Base-by-base conservation (phyloP, 306 rosid genomes). In the Ormosia semicastrata region DNA sequence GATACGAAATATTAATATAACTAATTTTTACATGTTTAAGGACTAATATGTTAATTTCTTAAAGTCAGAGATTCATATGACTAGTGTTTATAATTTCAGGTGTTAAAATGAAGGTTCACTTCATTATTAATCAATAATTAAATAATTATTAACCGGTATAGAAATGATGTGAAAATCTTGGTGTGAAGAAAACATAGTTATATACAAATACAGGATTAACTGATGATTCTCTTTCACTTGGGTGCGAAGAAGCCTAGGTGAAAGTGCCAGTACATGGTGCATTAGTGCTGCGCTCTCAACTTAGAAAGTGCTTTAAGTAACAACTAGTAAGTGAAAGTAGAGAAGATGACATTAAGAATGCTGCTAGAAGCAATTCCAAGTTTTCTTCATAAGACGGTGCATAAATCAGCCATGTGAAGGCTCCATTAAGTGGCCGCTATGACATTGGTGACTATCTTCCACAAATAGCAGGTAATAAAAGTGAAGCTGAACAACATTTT, bases 361-460 rank as follows among this genome's bases (percentile, higher is more conserved):
- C 2, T 15, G 43, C 36, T 18, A 17, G 9, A 82, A 63, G 29
- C 41, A 58, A 32, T 71, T 37, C 30, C 53, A 44, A 47, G 60
- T 41, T 14, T 53, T 49, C 59, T 66, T 72, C 47, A 46, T 12
- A 44, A 53, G 79, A 46, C 81, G 87, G 82, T 80, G 58, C 83
- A 84, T 82, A 89, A 76, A 82, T 82, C 36, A 75, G 73, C 80
- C 81, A 59, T 17, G 73, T 60, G 73, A 54, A 49, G 34, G 47
- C 46, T 15, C 68, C 81, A 66, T 85, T 86, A 59, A 87, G 49
- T 84, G 39, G 87, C 86, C 84, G 82, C 79, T 33, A 77, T 3
- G 32, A 40, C 18, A 79, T 82, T 74, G 88, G 73, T 68, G 40
- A 85, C 36, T 9, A 7, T 70, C 63, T 81, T 65, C 85, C 83